Base-by-base conservation (phyloP, 805 yeast genomes). In the Soucietia sequanensis region DNA sequence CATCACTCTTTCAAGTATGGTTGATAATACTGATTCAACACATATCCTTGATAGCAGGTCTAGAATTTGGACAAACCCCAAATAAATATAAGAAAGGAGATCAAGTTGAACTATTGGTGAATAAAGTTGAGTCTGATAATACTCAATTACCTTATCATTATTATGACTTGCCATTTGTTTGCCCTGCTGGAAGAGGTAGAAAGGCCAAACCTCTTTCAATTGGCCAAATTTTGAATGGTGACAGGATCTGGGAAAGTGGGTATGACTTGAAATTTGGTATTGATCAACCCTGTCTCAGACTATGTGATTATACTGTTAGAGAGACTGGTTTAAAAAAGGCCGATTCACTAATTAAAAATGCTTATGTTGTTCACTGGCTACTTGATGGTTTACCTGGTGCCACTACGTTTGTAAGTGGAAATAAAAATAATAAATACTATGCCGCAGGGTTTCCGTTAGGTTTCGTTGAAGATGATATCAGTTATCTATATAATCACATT, bases 401-500 rank as follows among this genome's bases (percentile, higher is more conserved):
- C 1, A 87, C 96, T 0, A 83, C 95, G 0, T 84, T 81, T 44
- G 75, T 81, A 22, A 67, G 74, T 5, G 72, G 75, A 6, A 76
- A 72, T 9, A 73, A 72, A 31, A 68, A 75, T 13, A 75, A 76
- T 43, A 80, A 84, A 47, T 84, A 82, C 58, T 88, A 88, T 48
- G 83, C 88, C 4, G 78, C 93, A 3, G 96, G 96, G 2, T 88
- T 89, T 61, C 90, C 95, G 2, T 56, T 88, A 22, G 96, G 96
- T 0, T 81, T 75, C 46, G 76, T 75, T 14, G 64, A 76, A 39
- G 81, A 70, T n/a, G 72, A 73, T 31, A 37, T 60, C 5, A 65
- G 80, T 4, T 84, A 76, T 52, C 42, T 88, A 20, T 78, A 89
- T 58, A 88, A 86, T 54, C 96, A 89, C 55, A 79, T 84, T 7